Percentiles rank a stretch among this genome's conserved stretches.
Conservation (phyloP, 805 yeast genomes). For the Candida sonorensis region DNA sequence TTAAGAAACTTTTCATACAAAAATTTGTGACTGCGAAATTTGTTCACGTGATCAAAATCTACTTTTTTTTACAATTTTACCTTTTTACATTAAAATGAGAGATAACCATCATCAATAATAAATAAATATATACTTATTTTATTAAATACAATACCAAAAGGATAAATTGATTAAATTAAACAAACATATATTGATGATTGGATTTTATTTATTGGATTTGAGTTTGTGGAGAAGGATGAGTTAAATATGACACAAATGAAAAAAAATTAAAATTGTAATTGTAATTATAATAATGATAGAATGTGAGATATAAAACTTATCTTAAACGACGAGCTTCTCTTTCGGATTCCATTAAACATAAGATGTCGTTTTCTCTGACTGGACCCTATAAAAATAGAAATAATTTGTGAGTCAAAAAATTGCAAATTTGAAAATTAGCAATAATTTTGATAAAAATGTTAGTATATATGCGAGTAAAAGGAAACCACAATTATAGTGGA, state of each 20-base stretch:
- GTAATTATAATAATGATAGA: conserved; percentile 7
- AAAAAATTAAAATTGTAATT: neutral
- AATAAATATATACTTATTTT: neutral
- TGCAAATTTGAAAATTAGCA: no score
- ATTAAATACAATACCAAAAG: conserved; percentile 1
- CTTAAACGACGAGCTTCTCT: conserved; percentile 98
- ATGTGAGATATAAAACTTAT: conserved; percentile 33
- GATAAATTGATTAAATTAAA: no score
- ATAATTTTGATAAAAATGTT: no score
- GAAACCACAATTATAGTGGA: no score
- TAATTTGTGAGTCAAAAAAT: conserved; percentile 3
- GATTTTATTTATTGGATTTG: no score
- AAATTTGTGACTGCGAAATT: conserved; percentile 7
- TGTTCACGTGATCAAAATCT: conserved; percentile 2
- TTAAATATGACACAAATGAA: no score
- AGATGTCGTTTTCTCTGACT: conserved; percentile 96
- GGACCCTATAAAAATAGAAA: conserved; percentile 47
- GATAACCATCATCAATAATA: no score
- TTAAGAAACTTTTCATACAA: neutral
- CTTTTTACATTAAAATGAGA: no score
- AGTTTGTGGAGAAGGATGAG: no score
- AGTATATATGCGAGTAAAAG: no score
- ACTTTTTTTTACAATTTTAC: no score
- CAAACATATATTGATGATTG: no score
- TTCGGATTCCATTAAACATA: conserved; percentile 99